Conservation (phyloP, 2,329 filamentous ascomycete genomes). For the Cordyceps pruinosa region DNA sequence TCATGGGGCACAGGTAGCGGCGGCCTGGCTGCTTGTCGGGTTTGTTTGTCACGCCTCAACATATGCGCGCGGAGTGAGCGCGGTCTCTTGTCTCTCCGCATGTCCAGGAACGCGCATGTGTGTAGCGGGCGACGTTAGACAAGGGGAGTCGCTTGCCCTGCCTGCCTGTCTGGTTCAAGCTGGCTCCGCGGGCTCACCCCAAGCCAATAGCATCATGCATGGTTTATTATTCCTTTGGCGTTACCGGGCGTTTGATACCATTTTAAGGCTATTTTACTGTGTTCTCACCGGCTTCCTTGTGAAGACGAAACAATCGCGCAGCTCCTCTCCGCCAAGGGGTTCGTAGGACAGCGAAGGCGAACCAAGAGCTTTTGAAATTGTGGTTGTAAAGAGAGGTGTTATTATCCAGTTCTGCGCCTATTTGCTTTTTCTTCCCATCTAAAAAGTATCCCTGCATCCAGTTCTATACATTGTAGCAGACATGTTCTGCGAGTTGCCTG, state of each 20-base stretch:
- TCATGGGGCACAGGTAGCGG: constrained; percentile 27
- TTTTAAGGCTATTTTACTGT: neutral
- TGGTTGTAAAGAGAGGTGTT: constrained; percentile 5
- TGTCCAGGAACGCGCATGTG: too few species aligned
- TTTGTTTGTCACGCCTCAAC: too few species aligned
- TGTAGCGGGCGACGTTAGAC: neutral
- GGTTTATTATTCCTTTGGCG: neutral
- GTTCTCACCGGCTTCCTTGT: too few species aligned
- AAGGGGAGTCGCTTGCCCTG: too few species aligned
- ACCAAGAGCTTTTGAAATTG: too few species aligned
- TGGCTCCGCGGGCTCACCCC: neutral
- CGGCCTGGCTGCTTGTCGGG: too few species aligned
- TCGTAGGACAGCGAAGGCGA: too few species aligned
- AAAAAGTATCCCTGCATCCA: neutral
- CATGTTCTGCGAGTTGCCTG: neutral
- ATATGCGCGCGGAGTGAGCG: too few species aligned
- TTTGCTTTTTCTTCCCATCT: neutral
- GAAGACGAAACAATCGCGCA: too few species aligned
- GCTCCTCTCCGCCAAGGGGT: too few species aligned
- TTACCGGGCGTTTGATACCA: constrained; percentile 5
- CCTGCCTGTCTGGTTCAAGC: too few species aligned
- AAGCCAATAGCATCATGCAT: neutral
- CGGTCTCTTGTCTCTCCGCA: too few species aligned
- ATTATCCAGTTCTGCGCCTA: constrained; percentile 10
- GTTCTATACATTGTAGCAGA: constrained; percentile 3